These are phyloP conservation scores for Ustanciosporium gigantosporum DNA, from an alignment of 1,284 basidiomycete species.

Conservation along the genomic window DNA sequence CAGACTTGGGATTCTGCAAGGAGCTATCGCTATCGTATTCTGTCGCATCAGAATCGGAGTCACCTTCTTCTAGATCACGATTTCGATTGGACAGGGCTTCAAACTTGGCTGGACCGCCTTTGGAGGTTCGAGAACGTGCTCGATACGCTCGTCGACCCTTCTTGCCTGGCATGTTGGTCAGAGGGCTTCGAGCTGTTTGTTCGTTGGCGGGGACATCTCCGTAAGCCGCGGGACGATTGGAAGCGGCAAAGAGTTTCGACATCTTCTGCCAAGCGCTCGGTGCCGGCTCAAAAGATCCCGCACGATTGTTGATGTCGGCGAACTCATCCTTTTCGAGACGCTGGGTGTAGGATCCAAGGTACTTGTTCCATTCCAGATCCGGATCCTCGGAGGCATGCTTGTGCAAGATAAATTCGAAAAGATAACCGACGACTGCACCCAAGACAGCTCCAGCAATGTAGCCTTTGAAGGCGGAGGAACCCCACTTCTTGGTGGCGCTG, in stretches of 20 bases:
- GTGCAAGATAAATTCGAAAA: constrained; percentile 48
- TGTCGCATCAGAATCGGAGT: constrained; percentile 32
- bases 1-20: constrained; percentile 5
- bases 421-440: constrained; percentile 29
- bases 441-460: constrained; percentile 50
- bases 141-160: constrained; percentile 5
- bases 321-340: constrained; percentile 22
- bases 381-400: constrained; percentile 42
- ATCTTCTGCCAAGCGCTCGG: constrained; percentile 34
- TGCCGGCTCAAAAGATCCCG: constrained; percentile 47
- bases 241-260: constrained; percentile 14
- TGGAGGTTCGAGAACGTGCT: constrained; percentile 6
- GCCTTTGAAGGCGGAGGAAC: constrained; percentile 48
- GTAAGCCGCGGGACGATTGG: constrained; percentile 30
- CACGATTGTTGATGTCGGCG: constrained; percentile 9
- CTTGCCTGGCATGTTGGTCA: constrained; percentile 16
- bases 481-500: constrained; percentile 40
- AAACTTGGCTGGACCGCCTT: constrained; percentile 45
- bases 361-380: constrained; percentile 51
- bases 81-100: constrained; percentile 18
- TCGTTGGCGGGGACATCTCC: constrained; percentile 19
- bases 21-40: constrained; percentile 40
- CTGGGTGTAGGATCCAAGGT: constrained; percentile 44
- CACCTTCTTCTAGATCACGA: constrained; percentile 8
- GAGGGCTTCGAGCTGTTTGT: constrained; percentile 16